Evolutionary conservation across 139 green algal species (phyloP).

Genomic region (Pseudopediastrum boryanum): DNA sequence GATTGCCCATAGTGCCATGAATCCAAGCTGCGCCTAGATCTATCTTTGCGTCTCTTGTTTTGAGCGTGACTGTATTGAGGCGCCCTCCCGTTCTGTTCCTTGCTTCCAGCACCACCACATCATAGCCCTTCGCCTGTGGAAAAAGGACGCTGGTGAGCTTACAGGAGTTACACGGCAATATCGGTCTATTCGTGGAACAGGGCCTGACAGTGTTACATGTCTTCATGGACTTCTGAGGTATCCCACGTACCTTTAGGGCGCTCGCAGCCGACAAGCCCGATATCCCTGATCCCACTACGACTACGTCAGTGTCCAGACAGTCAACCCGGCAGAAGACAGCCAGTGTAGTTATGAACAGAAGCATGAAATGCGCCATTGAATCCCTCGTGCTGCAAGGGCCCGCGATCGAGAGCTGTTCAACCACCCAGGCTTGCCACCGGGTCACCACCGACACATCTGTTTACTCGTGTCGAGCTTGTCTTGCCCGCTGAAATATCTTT

Average conservation of each 20-base stretch:
- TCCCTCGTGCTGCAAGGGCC: background rate
- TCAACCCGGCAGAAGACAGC: no score
- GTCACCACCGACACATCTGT: no score
- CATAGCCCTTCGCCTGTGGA: no score
- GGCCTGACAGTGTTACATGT: no score
- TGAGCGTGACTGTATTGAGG: background rate
- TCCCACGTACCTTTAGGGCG: background rate
- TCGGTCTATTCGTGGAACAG: no score
- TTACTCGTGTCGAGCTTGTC: no score
- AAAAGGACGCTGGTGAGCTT: no score
- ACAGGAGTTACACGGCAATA: no score
- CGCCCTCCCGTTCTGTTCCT: background rate
- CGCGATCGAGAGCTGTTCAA: background rate
- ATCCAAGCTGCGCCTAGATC: slow-evolving; percentile 20
- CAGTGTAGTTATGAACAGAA: no score
- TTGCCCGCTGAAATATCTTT: no score
- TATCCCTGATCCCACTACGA: slow-evolving; percentile 15
- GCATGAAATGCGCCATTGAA: background rate
- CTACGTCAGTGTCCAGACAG: background rate
- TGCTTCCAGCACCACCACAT: slow-evolving; percentile 8
- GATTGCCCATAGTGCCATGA: slow-evolving; percentile 17
- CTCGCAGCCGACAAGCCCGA: background rate
- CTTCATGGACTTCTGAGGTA: no score
- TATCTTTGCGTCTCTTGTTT: background rate
- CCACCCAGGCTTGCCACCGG: background rate